Conservation (phyloP, 2,329 filamentous ascomycete genomes). For the Leptosphaerulina australis region DNA sequence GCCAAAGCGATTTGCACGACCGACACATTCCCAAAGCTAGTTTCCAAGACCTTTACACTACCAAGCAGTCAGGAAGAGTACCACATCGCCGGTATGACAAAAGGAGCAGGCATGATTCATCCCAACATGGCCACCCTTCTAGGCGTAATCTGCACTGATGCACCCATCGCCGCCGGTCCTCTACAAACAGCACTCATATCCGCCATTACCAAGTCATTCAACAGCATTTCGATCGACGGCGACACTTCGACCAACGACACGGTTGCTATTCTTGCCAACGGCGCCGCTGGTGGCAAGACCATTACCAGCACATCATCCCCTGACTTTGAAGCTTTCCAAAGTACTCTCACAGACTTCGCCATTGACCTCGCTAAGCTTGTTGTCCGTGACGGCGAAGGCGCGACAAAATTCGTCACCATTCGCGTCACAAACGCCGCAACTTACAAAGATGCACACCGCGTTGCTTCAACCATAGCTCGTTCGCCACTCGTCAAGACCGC, state of each 20-base stretch:
- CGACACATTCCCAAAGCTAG: slow-evolving; percentile 96
- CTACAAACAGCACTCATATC: slow-evolving; percentile 73
- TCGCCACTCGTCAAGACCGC: slow-evolving; percentile 97
- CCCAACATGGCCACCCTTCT: slow-evolving; percentile 98
- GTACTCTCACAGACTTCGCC: slow-evolving; percentile 76
- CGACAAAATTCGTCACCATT: slow-evolving; percentile 97
- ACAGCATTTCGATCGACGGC: slow-evolving; percentile 95
- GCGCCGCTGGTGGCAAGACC: slow-evolving; percentile 76
- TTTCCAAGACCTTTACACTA: slow-evolving; percentile 82
- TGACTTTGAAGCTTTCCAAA: slow-evolving; percentile 74
- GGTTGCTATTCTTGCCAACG: slow-evolving; percentile 91
- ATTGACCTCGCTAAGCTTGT: slow-evolving; percentile 88
- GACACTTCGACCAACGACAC: slow-evolving; percentile 99
- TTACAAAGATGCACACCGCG: slow-evolving; percentile 73
- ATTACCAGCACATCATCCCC: slow-evolving; percentile 61
- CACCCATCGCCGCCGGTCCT: slow-evolving; percentile 71
- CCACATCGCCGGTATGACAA: slow-evolving; percentile 90
- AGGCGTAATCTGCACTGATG: slow-evolving; percentile 90
- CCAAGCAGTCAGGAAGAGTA: slow-evolving; percentile 82
- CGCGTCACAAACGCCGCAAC: slow-evolving; percentile 75
- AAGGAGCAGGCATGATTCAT: slow-evolving; percentile 98
- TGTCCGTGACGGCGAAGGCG: slow-evolving; percentile 94
- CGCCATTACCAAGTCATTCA: slow-evolving; percentile 86
- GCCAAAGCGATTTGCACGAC: slow-evolving; percentile 96
- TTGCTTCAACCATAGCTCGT: slow-evolving; percentile 86